Evolutionary conservation across 345 rosid genomes (phyloP).

Genomic region (Corymbia maculata): DNA sequence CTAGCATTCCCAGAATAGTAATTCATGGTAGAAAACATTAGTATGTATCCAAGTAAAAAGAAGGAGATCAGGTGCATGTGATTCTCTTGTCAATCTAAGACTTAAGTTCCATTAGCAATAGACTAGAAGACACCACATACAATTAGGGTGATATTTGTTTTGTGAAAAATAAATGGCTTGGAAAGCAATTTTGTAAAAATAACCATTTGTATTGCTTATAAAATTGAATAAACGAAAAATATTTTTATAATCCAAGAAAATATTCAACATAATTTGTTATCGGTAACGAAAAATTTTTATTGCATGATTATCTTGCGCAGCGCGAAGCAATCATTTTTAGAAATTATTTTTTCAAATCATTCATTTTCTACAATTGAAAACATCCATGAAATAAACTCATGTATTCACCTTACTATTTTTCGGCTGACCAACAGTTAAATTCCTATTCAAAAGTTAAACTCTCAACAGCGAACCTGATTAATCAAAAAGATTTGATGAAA

Average conservation of each 20-base stretch:
- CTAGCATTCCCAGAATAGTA: neutral
- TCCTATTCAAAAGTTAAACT: neutral
- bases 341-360: too few species aligned
- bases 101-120: neutral
- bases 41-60: neutral
- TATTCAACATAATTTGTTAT: too few species aligned
- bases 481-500: neutral
- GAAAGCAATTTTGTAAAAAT: too few species aligned
- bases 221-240: too few species aligned
- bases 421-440: neutral
- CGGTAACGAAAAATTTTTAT: too few species aligned
- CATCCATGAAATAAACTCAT: neutral
- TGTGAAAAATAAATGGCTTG: too few species aligned
- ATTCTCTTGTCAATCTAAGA: neutral
- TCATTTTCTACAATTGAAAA: neutral
- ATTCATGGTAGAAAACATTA: neutral
- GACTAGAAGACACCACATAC: neutral
- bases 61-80: neutral
- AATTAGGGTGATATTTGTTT: neutral
- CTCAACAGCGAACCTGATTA: rapidly evolving
- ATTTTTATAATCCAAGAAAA: too few species aligned
- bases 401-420: neutral
- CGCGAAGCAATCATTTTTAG: too few species aligned
- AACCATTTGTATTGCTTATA: too few species aligned
- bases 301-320: too few species aligned